Conservation (phyloP, 2,329 filamentous ascomycete genomes). For the Diplocarpon mali region DNA sequence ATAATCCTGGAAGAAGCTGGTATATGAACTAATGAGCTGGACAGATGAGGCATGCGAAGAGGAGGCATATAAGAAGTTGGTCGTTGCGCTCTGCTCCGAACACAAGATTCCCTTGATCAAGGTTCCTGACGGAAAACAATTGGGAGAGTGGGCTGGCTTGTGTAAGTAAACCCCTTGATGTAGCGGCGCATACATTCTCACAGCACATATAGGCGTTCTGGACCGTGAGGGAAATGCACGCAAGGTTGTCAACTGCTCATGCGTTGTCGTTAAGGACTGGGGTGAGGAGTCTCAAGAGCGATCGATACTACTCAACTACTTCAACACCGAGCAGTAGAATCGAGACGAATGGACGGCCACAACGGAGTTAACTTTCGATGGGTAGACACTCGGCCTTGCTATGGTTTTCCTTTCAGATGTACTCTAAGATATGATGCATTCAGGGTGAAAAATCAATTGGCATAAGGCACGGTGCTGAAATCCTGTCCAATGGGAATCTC, state of each 20-base stretch:
- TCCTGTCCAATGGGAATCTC: neutral
- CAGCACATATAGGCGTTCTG: constrained; percentile 61
- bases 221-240: constrained; percentile 98
- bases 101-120: constrained; percentile 99
- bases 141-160: constrained; percentile 99
- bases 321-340: constrained; percentile 76
- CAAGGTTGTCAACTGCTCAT: constrained; percentile 99
- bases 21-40: neutral
- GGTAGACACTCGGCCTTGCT: constrained; percentile 24
- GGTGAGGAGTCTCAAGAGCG: constrained; percentile 99
- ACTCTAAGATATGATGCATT: constrained; percentile 25
- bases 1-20: neutral
- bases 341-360: constrained; percentile 14
- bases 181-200: constrained; percentile 14
- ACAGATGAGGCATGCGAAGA: constrained; percentile 92
- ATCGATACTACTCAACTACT: constrained; percentile 99
- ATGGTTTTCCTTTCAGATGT: constrained; percentile 23
- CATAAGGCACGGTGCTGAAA: constrained; percentile 18
- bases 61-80: constrained; percentile 99
- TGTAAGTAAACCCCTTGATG: constrained; percentile 54
- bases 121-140: constrained; percentile 98
- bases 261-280: constrained; percentile 99
- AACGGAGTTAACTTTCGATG: constrained; percentile 23
- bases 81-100: constrained; percentile 96
- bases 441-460: constrained; percentile 22